Base-by-base conservation (phyloP, 345 rosid species). In the Eucalyptus virginea region DNA sequence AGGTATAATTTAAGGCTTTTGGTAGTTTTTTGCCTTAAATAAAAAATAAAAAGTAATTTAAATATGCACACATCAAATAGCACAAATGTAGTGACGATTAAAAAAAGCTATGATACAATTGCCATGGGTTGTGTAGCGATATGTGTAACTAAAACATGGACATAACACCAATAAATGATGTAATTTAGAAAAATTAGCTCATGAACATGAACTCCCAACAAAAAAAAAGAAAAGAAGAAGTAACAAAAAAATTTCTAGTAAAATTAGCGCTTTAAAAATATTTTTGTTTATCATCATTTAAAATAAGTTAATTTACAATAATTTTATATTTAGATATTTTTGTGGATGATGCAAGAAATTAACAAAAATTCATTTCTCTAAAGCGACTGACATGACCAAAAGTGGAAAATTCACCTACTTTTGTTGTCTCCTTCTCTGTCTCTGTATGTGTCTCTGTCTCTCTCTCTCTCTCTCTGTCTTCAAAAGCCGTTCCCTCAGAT, bases 381-480 rank as follows among this genome's bases (percentile, higher is more conserved):
- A 69, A 69, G 7, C 12, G 81, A 69, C 81, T 32, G 1, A 69
- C 7, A 9, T 34, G 24, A 34, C 42, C 42, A 32, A 32, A 69
- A 32, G 5, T 69, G 81, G 81, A 69, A 32, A 32, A 16, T 17
- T 69, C 19, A 32, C 42, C 81, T 69, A 69, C 37, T 69, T 69
- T 69, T 17, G 24, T 34, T 67, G 37, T 32, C 15, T 32, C 80
- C 0, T 0, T 56, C 30, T 0, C 10, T 0, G 11, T 56, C 60
- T 0, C 58, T 19, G 24, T n/a, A n/a, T n/a, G n/a, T n/a, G n/a
- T n/a, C 47, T 16, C 49, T 48, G 50, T 48, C 15, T 48, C 32
- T 11, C 10, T 2, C 11, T 16, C 11, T 8, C 40, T 67, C 80
- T 72, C 26, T 2, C 4, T 0, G 26, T 34, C 81, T 69, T 69